A percentile compares a stretch with the other conserved stretches of the same genome.
Evolutionary conservation across 495 filamentous ascomycete genomes (phyloP).

Genomic region (Penicillium turbatum): DNA sequence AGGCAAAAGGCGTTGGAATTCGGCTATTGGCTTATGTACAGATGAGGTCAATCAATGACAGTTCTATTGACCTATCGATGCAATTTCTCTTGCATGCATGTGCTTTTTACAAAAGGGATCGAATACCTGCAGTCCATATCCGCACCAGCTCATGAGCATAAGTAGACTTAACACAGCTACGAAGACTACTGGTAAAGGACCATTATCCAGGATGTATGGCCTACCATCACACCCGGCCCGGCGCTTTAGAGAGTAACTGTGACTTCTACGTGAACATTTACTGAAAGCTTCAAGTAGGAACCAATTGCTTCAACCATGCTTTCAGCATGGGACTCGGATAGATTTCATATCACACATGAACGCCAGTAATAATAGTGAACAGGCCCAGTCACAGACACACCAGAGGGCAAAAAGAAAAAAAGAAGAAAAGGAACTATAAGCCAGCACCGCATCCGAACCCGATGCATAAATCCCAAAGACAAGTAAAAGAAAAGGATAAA

Average conservation of each 20-base stretch:
- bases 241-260: too few species aligned
- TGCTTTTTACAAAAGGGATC: not conserved
- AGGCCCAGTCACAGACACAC: slow-evolving; percentile 4
- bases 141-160: too few species aligned
- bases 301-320: slow-evolving; percentile 1
- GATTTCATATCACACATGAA: not conserved
- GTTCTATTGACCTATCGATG: not conserved
- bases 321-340: not conserved
- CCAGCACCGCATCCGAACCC: slow-evolving; percentile 4
- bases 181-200: too few species aligned
- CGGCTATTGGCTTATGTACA: slow-evolving; percentile 11
- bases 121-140: not conserved
- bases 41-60: not conserved
- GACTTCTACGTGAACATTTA: too few species aligned
- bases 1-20: slow-evolving; percentile 4
- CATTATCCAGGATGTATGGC: too few species aligned
- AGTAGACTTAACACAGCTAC: too few species aligned
- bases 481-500: not conserved
- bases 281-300: not conserved
- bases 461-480: slow-evolving; percentile 1
- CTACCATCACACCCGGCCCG: too few species aligned
- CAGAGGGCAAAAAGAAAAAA: not conserved
- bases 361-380: slow-evolving; percentile 8
- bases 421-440: slow-evolving; percentile 19
- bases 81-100: not conserved